Evolutionary conservation across 179 eudicot genomes (phyloP).

Genomic region (Silene coronaria): DNA sequence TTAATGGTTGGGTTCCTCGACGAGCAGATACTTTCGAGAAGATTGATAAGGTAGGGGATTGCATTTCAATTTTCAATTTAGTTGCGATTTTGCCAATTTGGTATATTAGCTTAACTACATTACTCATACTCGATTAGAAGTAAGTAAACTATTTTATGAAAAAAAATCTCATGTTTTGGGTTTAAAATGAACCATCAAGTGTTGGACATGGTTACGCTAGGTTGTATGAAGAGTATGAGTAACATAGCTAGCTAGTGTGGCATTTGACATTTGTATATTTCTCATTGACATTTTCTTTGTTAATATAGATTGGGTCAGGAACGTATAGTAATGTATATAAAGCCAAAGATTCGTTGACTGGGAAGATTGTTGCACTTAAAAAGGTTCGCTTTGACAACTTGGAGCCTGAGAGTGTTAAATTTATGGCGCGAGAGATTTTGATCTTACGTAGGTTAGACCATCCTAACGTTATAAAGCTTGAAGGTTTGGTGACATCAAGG

Average conservation of each 20-base stretch:
- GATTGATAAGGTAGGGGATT: slow-evolving; percentile 52
- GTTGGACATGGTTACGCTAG: too few relatives aligned
- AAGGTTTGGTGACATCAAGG: slow-evolving; percentile 62
- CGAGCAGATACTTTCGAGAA: slow-evolving; percentile 71
- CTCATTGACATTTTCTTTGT: slow-evolving; percentile 6
- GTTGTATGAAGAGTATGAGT: too few relatives aligned
- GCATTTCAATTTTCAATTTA: background rate
- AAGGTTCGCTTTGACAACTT: slow-evolving; percentile 79
- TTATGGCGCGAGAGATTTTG: slow-evolving; percentile 82
- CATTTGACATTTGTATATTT: slow-evolving; percentile 3
- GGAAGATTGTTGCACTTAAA: slow-evolving; percentile 75
- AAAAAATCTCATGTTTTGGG: background rate
- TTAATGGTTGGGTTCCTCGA: slow-evolving; percentile 77
- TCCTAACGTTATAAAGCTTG: slow-evolving; percentile 72
- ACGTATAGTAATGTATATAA: slow-evolving; percentile 88
- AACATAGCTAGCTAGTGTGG: background rate
- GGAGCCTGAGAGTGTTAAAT: slow-evolving; percentile 81
- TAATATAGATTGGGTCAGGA: slow-evolving; percentile 67
- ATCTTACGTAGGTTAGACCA: slow-evolving; percentile 67
- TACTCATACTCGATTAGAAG: too few relatives aligned
- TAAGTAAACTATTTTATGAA: too few relatives aligned
- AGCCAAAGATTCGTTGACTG: slow-evolving; percentile 61
- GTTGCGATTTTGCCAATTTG: slow-evolving; percentile 10
- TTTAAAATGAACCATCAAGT: background rate
- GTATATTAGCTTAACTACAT: background rate